A percentile compares a stretch with the other conserved stretches of the same genome.
Conservation (phyloP, 1,284 basidiomycete genomes). For the Microbotryomycetes sp. region DNA sequence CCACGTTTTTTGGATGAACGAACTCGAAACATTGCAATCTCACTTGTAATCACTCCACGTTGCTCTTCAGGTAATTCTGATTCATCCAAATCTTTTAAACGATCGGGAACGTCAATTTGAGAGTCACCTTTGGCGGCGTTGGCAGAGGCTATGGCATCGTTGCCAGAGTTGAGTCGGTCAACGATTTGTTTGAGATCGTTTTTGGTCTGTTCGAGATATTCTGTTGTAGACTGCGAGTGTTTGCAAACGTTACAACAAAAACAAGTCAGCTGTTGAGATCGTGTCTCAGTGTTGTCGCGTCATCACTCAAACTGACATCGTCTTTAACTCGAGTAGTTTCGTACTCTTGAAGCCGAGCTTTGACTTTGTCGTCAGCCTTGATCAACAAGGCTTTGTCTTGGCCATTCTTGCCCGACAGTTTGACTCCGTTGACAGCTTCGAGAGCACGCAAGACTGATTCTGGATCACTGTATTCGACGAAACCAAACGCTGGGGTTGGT, state of each 20-base stretch:
- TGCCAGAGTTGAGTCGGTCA: conserved; percentile 19
- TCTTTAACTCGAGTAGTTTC: conserved; percentile 32
- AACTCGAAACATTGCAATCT: conserved; percentile 40
- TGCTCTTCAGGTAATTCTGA: conserved; percentile 39
- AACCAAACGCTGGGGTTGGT: conserved; percentile 37
- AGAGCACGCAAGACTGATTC: conserved; percentile 39
- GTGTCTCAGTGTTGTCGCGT: background rate
- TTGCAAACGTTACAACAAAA: background rate
- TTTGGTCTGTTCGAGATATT: conserved; percentile 24
- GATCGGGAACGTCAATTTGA: conserved; percentile 19
- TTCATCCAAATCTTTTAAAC: conserved; percentile 38
- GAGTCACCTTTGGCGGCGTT: conserved; percentile 8
- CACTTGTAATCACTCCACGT: conserved; percentile 35
- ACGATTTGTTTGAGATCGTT: conserved; percentile 25
- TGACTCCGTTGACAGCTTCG: conserved; percentile 37
- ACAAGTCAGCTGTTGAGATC: background rate
- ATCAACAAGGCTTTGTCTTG: conserved; percentile 32
- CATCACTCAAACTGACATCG: conserved; percentile 32
- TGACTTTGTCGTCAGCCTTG: conserved; percentile 40
- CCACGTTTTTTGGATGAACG: conserved; percentile 35
- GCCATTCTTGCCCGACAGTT: conserved; percentile 29
- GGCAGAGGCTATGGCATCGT: conserved; percentile 7
- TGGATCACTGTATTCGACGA: conserved; percentile 40
- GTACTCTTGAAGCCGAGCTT: conserved; percentile 37
- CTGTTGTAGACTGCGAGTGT: conserved; percentile 24